Conservation (phyloP, 176 grass and related monocot genomes). For the Avena eriantha region DNA sequence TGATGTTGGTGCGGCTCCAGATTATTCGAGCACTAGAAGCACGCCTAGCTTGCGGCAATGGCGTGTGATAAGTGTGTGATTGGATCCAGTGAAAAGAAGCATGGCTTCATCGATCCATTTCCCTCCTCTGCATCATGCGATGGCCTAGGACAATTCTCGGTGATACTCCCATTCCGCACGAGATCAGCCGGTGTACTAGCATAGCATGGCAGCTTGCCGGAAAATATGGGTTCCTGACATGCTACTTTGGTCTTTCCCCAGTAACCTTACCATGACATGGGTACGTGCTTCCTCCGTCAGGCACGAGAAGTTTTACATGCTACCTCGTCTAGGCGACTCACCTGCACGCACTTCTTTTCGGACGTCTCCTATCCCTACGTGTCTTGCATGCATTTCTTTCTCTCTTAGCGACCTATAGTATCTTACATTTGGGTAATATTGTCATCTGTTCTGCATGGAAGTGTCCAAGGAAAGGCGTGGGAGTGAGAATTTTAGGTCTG, state of each 20-base stretch:
- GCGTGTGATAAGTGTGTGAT: too few species aligned
- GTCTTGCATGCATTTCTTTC: background rate
- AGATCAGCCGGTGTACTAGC: too few species aligned
- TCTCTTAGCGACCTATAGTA: background rate
- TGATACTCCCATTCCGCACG: too few species aligned
- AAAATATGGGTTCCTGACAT: background rate
- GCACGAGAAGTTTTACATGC: background rate
- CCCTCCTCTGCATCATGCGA: too few species aligned
- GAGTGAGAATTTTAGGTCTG: background rate
- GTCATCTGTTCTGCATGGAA: background rate
- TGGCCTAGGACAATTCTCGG: too few species aligned
- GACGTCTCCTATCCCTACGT: background rate
- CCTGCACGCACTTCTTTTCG: background rate
- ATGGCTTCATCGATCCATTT: too few species aligned
- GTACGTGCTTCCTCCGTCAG: fast-evolving
- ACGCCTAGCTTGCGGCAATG: too few species aligned
- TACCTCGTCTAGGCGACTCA: background rate
- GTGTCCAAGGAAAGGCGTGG: too few species aligned
- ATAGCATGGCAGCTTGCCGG: background rate
- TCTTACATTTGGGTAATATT: background rate
- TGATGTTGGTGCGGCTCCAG: too few species aligned
- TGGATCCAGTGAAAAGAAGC: too few species aligned
- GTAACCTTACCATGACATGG: background rate
- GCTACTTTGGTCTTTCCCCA: background rate
- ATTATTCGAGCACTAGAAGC: too few species aligned